Evolutionary conservation across 2,329 filamentous ascomycete species (phyloP).

Genomic region (Diaporthe capsici): DNA sequence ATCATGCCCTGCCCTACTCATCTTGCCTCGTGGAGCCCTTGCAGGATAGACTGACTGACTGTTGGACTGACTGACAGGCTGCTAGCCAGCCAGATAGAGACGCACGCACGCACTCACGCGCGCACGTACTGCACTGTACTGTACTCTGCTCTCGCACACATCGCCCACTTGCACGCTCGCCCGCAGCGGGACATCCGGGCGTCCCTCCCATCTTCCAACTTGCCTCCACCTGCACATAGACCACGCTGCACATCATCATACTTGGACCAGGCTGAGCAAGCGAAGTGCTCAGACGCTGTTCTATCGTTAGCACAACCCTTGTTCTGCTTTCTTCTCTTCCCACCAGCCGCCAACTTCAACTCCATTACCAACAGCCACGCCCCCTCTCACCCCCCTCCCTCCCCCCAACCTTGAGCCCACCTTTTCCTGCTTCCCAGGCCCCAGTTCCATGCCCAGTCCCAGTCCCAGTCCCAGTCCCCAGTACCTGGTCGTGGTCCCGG

Average conservation of each 20-base stretch:
- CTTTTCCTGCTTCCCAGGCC: conserved; percentile 24
- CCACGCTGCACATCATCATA: conserved; percentile 30
- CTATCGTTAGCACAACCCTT: conserved; percentile 29
- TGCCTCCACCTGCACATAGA: conserved; percentile 26
- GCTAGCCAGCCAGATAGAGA: background rate
- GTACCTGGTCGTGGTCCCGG: conserved; percentile 36
- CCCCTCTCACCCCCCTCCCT: background rate
- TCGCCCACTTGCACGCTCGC: background rate
- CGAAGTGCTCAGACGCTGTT: conserved; percentile 23
- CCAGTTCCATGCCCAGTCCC: conserved; percentile 23
- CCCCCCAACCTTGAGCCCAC: conserved; percentile 24
- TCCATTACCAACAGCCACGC: background rate
- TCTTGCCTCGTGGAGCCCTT: conserved; percentile 28
- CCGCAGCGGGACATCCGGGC: conserved; percentile 3
- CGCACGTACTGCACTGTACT: background rate
- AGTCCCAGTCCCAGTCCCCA: conserved; percentile 9
- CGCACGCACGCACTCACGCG: background rate
- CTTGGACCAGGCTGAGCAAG: background rate
- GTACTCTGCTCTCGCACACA: background rate
- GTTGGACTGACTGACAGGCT: background rate
- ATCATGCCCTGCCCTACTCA: conserved; percentile 6
- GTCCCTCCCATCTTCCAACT: background rate
- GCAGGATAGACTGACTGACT: background rate
- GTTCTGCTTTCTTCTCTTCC: background rate
- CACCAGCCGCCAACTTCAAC: background rate